Conservation (phyloP, 257 asterid species). For the Cruciata laevipes region DNA sequence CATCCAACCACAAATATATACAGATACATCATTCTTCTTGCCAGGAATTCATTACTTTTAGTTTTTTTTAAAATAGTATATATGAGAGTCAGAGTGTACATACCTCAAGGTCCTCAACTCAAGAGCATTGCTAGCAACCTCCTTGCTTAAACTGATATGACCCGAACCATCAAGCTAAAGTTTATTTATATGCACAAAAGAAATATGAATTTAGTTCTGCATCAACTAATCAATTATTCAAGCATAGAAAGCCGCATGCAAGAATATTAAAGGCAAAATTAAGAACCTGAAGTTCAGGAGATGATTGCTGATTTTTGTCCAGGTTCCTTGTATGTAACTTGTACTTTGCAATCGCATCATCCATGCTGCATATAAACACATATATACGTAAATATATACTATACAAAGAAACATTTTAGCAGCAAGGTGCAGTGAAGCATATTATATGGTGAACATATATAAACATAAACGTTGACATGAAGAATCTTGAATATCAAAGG, state of each 20-base stretch:
- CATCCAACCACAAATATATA: neutral
- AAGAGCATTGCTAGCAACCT: conserved; percentile 27
- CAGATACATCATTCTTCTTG: neutral
- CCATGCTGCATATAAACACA: conserved; percentile 24
- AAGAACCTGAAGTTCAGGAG: conserved; percentile 30
- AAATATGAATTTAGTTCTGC: neutral
- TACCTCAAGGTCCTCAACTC: conserved; percentile 22
- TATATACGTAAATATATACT: neutral
- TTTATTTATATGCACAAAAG: neutral
- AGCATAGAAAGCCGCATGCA: neutral
- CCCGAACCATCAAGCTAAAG: conserved; percentile 25
- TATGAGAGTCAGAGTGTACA: too few relatives aligned
- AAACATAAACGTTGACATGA: too few relatives aligned
- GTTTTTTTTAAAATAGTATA: neutral
- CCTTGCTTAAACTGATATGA: conserved; percentile 24
- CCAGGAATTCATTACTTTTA: neutral
- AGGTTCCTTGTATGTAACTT: conserved; percentile 21
- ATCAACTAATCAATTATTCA: neutral
- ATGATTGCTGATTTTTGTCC: conserved; percentile 20
- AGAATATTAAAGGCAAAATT: neutral
- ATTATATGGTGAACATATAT: neutral
- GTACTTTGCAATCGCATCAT: conserved; percentile 30
- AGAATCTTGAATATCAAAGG: neutral
- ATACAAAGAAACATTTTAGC: too few relatives aligned
- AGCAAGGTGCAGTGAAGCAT: neutral